phyloP scores from a whole-genome alignment of 139 green algal species.

The Chlorella sp. region DNA sequence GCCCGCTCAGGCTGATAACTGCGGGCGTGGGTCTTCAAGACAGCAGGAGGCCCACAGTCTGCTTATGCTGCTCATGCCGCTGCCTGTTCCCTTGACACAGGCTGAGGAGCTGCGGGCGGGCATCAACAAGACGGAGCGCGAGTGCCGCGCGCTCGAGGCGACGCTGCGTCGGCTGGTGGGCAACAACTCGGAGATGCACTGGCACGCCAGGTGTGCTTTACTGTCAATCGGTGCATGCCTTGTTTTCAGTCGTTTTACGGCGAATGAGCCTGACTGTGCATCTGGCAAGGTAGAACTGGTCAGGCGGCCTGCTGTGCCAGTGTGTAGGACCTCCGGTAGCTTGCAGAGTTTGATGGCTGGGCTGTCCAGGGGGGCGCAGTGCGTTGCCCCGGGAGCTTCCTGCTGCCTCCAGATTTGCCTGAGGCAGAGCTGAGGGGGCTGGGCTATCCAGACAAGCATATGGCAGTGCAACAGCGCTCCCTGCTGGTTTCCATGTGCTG shows the following conservation, averaged over 20 bases:
- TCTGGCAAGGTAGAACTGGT: not conserved
- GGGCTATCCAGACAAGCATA: not conserved
- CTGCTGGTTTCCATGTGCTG: not conserved
- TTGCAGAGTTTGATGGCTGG: not conserved
- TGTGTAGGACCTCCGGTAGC: no score
- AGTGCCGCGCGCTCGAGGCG: conserved; percentile 4
- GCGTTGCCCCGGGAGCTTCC: not conserved
- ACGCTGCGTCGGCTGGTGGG: conserved; percentile 20
- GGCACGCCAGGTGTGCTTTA: conserved; percentile 13
- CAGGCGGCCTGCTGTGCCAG: not conserved
- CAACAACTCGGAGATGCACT: conserved; percentile 33
- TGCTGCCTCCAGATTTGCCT: not conserved
- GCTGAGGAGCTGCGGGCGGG: not conserved
- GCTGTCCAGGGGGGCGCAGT: no score
- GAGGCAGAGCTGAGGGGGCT: not conserved
- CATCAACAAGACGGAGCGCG: conserved; percentile 18
- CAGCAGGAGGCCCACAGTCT: no score
- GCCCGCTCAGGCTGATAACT: no score
- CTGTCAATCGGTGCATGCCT: no score
- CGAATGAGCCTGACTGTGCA: not conserved
- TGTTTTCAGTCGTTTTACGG: not conserved
- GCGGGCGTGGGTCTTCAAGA: no score
- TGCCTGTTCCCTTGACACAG: not conserved
- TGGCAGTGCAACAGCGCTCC: no score
- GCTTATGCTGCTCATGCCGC: not conserved